Base-by-base conservation (phyloP, 108 stramenopile genomes). In the Skeletonema marinoi region DNA sequence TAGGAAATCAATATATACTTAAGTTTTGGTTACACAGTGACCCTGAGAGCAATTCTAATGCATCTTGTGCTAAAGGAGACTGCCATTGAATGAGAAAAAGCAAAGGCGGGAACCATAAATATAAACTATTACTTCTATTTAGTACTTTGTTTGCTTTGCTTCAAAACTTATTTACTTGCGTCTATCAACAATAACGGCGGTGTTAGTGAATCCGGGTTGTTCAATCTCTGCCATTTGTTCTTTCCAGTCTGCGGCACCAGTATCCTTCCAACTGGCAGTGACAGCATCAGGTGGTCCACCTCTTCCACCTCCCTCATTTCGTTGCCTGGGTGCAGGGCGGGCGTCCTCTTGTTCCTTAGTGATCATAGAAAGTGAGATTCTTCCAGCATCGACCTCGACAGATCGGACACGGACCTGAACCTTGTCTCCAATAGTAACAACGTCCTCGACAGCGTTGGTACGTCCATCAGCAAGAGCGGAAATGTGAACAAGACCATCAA, bases 401-500 rank as follows among this genome's bases (percentile, higher is more conserved):
- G 68, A 71, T 80, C 89, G 90, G 58, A 92, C 75, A 59, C 96
- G 91, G 61, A 96, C 87, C 74, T 92, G 83, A 54, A 96, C 90
- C 78, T 89, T 89, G 56, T 96, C 90, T 42, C 90, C 89, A 32
- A 88, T 77, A 6, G 73, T 71, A 46, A 91, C 89, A 64, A 92
- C 68, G 59, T 86, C 87, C 14, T 74, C 42, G 0, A 96, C 96
- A 46, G 81, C 65, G 16, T 59, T 42, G 64, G 84, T 81, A 35
- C 93, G 88, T 58, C 91, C 92, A 32, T 81, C 80, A 11, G 85
- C 65, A 61, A 96, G 84, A 17, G 89, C 85, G 17, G 92, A 93
- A 78, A 94, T 94, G 85, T 94, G 96, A 3, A 94, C 91, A 61
- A 96, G 82, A 59, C 96, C 93, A 73, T 96, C 93, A 35, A 96